A percentile compares a stretch with the other conserved stretches of the same genome.
Evolutionary conservation across 345 rosid genomes (phyloP).

Genomic region (Pugionium dolabratum): DNA sequence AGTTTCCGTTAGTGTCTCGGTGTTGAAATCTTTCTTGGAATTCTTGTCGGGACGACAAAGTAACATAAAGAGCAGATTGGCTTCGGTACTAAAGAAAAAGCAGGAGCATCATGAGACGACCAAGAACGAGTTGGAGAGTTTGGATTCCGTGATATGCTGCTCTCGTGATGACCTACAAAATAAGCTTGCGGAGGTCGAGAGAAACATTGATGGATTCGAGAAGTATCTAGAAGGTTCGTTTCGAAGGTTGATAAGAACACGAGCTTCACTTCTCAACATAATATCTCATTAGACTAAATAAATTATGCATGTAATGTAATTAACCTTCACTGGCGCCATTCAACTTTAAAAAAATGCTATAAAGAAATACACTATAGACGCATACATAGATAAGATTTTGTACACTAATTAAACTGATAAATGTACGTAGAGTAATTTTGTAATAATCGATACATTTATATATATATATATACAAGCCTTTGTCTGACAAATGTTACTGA

Average conservation of each 20-base stretch:
- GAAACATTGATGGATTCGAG: constrained; percentile 51
- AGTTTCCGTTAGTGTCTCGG: constrained; percentile 33
- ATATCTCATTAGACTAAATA: constrained; percentile 44
- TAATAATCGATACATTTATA: not conserved
- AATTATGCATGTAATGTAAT: constrained; percentile 5
- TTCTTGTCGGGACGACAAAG: constrained; percentile 45
- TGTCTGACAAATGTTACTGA: not conserved
- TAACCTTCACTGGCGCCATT: constrained; percentile 2
- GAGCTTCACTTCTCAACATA: constrained; percentile 70
- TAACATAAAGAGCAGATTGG: constrained; percentile 51
- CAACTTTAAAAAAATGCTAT: constrained; percentile 11
- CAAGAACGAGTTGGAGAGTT: constrained; percentile 49
- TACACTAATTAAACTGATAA: not conserved
- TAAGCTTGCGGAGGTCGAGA: constrained; percentile 52
- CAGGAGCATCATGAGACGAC: constrained; percentile 41
- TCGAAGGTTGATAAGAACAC: constrained; percentile 59
- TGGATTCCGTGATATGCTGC: constrained; percentile 42
- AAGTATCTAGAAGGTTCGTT: constrained; percentile 54
- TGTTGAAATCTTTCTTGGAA: constrained; percentile 52
- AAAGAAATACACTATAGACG: not conserved
- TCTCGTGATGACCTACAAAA: constrained; percentile 31
- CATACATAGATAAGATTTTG: constrained; percentile 1
- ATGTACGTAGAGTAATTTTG: constrained; percentile 1
- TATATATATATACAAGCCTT: not conserved
- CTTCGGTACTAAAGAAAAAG: constrained; percentile 48